Percentiles rank a stretch among this genome's conserved stretches.
Evolutionary conservation across 2,329 filamentous ascomycete species (phyloP).

Genomic region (Calonectria pauciramosa): DNA sequence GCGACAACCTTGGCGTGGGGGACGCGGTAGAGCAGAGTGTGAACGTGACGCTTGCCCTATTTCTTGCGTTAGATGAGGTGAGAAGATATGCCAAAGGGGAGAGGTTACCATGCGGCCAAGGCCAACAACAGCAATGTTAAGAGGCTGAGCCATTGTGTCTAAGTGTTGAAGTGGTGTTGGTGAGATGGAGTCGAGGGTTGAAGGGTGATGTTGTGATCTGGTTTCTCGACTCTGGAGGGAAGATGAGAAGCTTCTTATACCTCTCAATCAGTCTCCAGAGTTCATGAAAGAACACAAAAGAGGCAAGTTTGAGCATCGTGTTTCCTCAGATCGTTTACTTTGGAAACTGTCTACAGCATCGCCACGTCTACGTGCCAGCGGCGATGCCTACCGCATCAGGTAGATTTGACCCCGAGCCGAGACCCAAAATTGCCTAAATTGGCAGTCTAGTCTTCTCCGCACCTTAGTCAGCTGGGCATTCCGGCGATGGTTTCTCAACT

Average conservation of each 20-base stretch:
- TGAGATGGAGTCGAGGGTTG: neutral
- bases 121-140: conserved; percentile 36
- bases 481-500: neutral
- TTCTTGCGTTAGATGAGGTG: neutral
- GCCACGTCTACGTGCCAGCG: neutral
- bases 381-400: conserved; percentile 9
- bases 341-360: neutral
- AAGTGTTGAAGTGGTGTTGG: neutral
- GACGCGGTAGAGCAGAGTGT: conserved; percentile 31
- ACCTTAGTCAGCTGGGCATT: neutral
- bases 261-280: neutral
- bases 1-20: conserved; percentile 33
- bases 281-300: neutral
- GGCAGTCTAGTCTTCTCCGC: neutral
- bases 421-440: neutral
- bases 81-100: accelerated
- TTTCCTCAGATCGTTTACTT: neutral
- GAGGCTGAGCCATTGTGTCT: conserved; percentile 16
- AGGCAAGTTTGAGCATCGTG: neutral
- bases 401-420: neutral
- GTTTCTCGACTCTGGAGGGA: neutral
- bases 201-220: neutral
- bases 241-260: conserved; percentile 5
- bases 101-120: conserved; percentile 35
- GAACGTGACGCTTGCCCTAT: conserved; percentile 35